Conservation (phyloP, 2,329 filamentous ascomycete species). For the Venturia carpophila region DNA sequence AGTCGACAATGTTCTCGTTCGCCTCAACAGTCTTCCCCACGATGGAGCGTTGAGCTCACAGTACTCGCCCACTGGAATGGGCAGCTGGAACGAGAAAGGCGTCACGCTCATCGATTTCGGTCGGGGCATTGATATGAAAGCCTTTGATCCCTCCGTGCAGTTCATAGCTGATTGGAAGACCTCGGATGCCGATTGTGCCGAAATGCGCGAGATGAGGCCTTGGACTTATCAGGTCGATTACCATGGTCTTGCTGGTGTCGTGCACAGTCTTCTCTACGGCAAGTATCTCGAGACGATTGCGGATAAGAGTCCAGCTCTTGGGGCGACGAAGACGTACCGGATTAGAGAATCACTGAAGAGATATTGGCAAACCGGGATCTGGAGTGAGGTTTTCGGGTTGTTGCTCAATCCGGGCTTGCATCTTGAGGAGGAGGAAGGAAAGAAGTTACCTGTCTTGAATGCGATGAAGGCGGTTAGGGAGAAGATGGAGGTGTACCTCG, state of each 20-base stretch:
- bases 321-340: slow-evolving; percentile 63
- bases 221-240: slow-evolving; percentile 99
- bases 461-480: slow-evolving; percentile 62
- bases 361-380: slow-evolving; percentile 95
- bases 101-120: slow-evolving; percentile 91
- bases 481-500: slow-evolving; percentile 78
- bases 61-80: slow-evolving; percentile 65
- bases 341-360: slow-evolving; percentile 79
- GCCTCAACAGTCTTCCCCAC: slow-evolving; percentile 52
- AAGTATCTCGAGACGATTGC: slow-evolving; percentile 79
- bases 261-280: slow-evolving; percentile 86
- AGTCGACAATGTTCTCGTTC: slow-evolving; percentile 87
- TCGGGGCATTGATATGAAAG: slow-evolving; percentile 84
- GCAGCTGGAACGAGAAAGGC: slow-evolving; percentile 74
- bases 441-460: slow-evolving; percentile 63
- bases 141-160: slow-evolving; percentile 65
- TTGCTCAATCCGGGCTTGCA: slow-evolving; percentile 72
- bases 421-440: slow-evolving; percentile 55
- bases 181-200: slow-evolving; percentile 76
- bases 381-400: slow-evolving; percentile 74
- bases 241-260: slow-evolving; percentile 78
- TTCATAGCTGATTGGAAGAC: slow-evolving; percentile 98
- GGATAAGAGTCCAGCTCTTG: slow-evolving; percentile 44
- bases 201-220: slow-evolving; percentile 87
- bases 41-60: slow-evolving; percentile 48